Percentiles rank a stretch among this genome's conserved stretches.
Evolutionary conservation across 106 monocot genomes (phyloP).

Genomic region (Narthecium ossifragum): DNA sequence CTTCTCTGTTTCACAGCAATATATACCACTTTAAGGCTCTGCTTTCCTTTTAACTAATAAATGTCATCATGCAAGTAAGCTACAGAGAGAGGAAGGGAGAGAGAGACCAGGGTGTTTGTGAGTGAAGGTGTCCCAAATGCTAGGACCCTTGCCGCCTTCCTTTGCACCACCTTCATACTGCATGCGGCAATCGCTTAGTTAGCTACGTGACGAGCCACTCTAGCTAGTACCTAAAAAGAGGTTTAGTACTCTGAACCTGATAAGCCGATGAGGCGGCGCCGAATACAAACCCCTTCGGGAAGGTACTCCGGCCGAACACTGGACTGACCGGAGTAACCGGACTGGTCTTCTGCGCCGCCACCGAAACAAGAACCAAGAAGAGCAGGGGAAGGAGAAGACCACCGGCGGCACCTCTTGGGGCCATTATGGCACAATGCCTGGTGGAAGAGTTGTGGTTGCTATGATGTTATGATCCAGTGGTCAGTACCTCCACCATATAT

Average conservation of each 20-base stretch:
- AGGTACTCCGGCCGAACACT: constrained; percentile 14
- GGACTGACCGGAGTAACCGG: not conserved
- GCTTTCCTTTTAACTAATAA: too few species aligned
- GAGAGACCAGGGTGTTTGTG: constrained; percentile 32
- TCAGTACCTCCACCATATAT: too few species aligned
- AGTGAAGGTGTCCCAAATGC: constrained; percentile 54
- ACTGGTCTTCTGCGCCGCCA: too few species aligned
- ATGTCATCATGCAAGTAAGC: not conserved
- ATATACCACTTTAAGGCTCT: too few species aligned
- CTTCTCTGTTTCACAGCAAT: not conserved
- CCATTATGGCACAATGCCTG: too few species aligned
- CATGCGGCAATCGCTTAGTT: not conserved
- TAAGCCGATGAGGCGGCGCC: constrained; percentile 45
- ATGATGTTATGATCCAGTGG: too few species aligned
- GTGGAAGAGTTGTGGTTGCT: too few species aligned
- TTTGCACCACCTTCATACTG: constrained; percentile 41
- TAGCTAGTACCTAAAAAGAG: too few species aligned
- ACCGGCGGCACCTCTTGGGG: not conserved
- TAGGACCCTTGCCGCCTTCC: constrained; percentile 39
- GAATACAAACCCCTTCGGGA: constrained; percentile 45
- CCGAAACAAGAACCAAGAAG: too few species aligned
- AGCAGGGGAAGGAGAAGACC: not conserved
- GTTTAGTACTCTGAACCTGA: constrained; percentile 31
- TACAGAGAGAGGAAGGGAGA: not conserved
- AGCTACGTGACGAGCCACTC: too few species aligned